phyloP scores from a whole-genome alignment of 345 rosid species.

The Euphorbia pulcherrima region DNA sequence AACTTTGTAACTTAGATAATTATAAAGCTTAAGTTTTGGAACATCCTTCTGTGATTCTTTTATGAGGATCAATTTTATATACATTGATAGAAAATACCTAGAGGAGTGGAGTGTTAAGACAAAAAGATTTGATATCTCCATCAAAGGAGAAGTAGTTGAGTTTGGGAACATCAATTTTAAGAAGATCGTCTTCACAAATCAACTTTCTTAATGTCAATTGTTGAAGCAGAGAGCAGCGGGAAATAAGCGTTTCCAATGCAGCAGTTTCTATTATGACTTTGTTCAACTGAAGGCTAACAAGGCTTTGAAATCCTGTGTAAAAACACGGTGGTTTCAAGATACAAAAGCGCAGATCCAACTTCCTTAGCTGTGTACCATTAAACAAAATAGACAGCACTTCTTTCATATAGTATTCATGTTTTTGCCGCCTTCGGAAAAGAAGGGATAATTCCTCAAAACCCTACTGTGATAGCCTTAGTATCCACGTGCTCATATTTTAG shows the following conservation, averaged over 20 bases:
- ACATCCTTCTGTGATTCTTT: no score
- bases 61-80: conserved; percentile 4
- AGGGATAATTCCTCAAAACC: conserved; percentile 6
- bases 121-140: conserved; percentile 11
- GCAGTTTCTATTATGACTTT: conserved; percentile 9
- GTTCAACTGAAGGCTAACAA: conserved; percentile 4
- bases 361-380: conserved; percentile 5
- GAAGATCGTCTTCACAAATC: conserved; percentile 8
- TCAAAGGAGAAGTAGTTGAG: conserved; percentile 12
- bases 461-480: conserved; percentile 3
- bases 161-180: conserved; percentile 2
- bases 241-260: conserved; percentile 9
- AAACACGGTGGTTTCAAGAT: neutral
- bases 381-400: conserved; percentile 5
- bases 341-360: conserved; percentile 7
- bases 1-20: conserved; percentile 11
- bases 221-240: conserved; percentile 8
- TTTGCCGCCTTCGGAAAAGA: neutral
- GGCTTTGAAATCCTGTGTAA: conserved; percentile 12
- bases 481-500: conserved; percentile 5
- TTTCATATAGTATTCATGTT: no score
- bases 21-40: neutral
- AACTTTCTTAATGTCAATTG: conserved; percentile 3
- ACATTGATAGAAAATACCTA: conserved; percentile 5
- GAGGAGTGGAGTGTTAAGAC: conserved; percentile 2